Conservation (phyloP, 805 yeast species). For the Scheffersomyces coipomensis region DNA sequence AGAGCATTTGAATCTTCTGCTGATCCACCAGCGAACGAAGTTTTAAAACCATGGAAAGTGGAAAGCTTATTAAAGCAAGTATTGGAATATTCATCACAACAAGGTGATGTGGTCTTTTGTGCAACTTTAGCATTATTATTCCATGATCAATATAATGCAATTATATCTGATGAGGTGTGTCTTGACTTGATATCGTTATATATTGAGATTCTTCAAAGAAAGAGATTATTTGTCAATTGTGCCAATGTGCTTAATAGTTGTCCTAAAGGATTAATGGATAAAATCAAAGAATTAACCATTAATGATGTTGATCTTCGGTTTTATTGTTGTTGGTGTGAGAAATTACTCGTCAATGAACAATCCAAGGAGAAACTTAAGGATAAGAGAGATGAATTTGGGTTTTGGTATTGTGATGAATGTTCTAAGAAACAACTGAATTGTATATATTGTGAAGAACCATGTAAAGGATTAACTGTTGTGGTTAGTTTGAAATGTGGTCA, state of each 20-base stretch:
- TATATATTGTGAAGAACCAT: slow-evolving; percentile 71
- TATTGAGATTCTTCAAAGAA: slow-evolving; percentile 50
- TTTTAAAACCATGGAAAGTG: slow-evolving; percentile 56
- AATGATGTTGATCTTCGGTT: slow-evolving; percentile 39
- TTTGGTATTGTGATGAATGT: slow-evolving; percentile 85
- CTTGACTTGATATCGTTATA: slow-evolving; percentile 60
- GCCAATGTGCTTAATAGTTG: slow-evolving; percentile 52
- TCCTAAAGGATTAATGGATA: slow-evolving; percentile 25
- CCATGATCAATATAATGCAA: slow-evolving; percentile 24
- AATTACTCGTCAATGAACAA: slow-evolving; percentile 57
- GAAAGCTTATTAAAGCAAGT: slow-evolving; percentile 48
- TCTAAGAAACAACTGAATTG: slow-evolving; percentile 62
- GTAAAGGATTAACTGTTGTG: slow-evolving; percentile 67
- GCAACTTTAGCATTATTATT: slow-evolving; percentile 58
- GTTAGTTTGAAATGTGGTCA: slow-evolving; percentile 75
- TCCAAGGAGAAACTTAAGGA: slow-evolving; percentile 38
- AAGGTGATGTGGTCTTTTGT: slow-evolving; percentile 65
- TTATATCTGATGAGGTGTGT: slow-evolving; percentile 24
- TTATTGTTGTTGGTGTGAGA: slow-evolving; percentile 61
- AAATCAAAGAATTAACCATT: slow-evolving; percentile 30
- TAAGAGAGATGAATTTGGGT: slow-evolving; percentile 48
- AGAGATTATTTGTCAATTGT: slow-evolving; percentile 54
- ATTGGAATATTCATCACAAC: slow-evolving; percentile 51
- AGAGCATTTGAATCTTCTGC: background rate
- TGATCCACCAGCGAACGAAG: slow-evolving; percentile 2